Percentiles rank a stretch among this genome's conserved stretches.
Evolutionary conservation across 805 yeast genomes (phyloP).

Genomic region (Spathaspora sp.): DNA sequence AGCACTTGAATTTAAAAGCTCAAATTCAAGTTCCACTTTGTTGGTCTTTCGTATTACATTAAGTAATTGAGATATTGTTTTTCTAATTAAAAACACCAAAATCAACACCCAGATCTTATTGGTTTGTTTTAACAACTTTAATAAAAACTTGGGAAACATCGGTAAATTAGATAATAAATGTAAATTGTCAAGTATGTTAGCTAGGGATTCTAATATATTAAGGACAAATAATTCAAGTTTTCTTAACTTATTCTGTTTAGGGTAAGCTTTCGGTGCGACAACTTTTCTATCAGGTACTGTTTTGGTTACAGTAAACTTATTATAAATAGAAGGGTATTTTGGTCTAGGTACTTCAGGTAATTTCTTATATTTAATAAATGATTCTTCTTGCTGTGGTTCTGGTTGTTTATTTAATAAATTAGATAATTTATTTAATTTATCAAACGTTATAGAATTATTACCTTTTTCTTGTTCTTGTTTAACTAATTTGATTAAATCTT

Average conservation of each 20-base stretch:
- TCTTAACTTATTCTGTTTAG: conserved; percentile 17
- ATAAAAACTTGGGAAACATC: conserved; percentile 35
- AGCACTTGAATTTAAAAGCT: conserved; percentile 22
- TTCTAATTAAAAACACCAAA: conserved; percentile 36
- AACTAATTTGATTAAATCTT: conserved; percentile 27
- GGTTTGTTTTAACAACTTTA: conserved; percentile 34
- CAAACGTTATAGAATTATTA: conserved; percentile 33
- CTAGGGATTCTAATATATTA: conserved; percentile 30
- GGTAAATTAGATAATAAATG: conserved; percentile 41
- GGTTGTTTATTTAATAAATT: conserved; percentile 16
- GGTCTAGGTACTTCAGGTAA: conserved; percentile 20
- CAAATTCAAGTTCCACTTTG: conserved; percentile 35
- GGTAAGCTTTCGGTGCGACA: background rate
- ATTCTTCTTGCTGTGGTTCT: background rate
- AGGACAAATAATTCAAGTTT: conserved; percentile 26
- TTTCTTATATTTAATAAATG: conserved; percentile 8
- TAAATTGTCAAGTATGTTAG: conserved; percentile 38
- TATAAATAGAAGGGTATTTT: conserved; percentile 30
- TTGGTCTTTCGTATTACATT: conserved; percentile 36
- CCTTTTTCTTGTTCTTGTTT: conserved; percentile 36
- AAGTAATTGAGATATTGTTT: conserved; percentile 38
- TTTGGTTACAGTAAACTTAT: conserved; percentile 25
- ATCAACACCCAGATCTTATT: conserved; percentile 42
- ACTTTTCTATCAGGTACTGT: conserved; percentile 3
- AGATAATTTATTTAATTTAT: conserved; percentile 30